Conservation (phyloP, 768 basidiomycete species). For the Rhizopogon roseolus region DNA sequence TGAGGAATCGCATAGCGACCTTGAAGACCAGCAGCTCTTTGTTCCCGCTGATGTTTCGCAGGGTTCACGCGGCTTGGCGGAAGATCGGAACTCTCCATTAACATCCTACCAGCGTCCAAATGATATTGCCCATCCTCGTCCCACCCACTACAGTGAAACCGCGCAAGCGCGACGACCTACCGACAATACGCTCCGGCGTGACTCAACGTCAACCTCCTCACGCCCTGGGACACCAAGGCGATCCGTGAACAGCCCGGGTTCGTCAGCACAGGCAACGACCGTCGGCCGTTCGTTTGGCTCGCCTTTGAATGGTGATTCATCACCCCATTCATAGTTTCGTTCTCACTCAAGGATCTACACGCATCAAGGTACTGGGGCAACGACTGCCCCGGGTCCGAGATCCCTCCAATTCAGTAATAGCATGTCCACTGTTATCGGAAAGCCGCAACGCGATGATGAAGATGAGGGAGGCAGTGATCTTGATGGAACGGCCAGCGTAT, state of each 20-base stretch:
- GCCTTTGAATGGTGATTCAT: constrained; percentile 46
- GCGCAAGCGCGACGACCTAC: constrained; percentile 7
- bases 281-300: constrained; percentile 31
- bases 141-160: constrained; percentile 17
- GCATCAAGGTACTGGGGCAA: constrained; percentile 27
- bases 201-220: constrained; percentile 13
- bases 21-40: constrained; percentile 63
- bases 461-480: constrained; percentile 25
- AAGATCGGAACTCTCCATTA: constrained; percentile 6
- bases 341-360: constrained; percentile 28
- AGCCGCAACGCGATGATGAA: constrained; percentile 9
- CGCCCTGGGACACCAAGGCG: constrained; percentile 23
- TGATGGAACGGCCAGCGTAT: constrained; percentile 35
- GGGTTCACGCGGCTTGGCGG: constrained; percentile 1
- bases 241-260: constrained; percentile 20
- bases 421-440: constrained; percentile 13
- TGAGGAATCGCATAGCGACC: constrained; percentile 46
- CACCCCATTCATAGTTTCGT: constrained; percentile 33
- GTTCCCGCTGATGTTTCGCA: constrained; percentile 59
- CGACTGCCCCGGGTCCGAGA: constrained; percentile 14
- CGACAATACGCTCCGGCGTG: constrained; percentile 9
- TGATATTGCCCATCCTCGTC: constrained; percentile 24
- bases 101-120: constrained; percentile 7
- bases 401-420: constrained; percentile 14
- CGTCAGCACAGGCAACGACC: constrained; percentile 26